A percentile compares a stretch with the other conserved stretches of the same genome.
phyloP scores from a whole-genome alignment of 2,329 filamentous ascomycete species.

The Xylaria sp. region DNA sequence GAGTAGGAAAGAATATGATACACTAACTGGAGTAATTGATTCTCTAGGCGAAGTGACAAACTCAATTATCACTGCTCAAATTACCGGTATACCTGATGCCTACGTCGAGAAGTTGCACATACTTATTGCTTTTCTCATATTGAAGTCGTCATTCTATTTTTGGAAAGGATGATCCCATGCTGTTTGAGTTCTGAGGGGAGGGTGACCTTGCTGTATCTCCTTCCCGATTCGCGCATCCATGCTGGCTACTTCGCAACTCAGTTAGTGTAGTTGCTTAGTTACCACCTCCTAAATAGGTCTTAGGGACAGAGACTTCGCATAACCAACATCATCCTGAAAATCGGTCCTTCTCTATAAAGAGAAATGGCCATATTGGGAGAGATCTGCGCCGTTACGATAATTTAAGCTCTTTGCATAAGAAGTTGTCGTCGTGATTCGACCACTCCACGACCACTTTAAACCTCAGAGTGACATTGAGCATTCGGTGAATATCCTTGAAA shows the following conservation, averaged over 20 bases:
- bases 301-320: neutral
- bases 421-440: no score
- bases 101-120: neutral
- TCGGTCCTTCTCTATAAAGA: no score
- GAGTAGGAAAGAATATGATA: neutral
- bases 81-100: no score
- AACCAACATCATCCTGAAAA: no score
- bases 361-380: no score
- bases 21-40: neutral
- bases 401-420: no score
- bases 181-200: neutral
- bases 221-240: conserved; percentile 12
- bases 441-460: no score
- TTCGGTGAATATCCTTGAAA: no score
- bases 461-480: no score
- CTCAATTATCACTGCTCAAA: neutral
- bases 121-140: neutral
- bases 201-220: neutral
- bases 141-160: neutral
- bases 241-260: neutral
- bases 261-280: neutral
- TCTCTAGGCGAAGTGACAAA: neutral
- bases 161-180: neutral
- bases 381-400: no score
- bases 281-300: neutral